These are phyloP conservation scores for Draba incana DNA, from an alignment of 345 rosid genomes.

Conservation along the genomic window DNA sequence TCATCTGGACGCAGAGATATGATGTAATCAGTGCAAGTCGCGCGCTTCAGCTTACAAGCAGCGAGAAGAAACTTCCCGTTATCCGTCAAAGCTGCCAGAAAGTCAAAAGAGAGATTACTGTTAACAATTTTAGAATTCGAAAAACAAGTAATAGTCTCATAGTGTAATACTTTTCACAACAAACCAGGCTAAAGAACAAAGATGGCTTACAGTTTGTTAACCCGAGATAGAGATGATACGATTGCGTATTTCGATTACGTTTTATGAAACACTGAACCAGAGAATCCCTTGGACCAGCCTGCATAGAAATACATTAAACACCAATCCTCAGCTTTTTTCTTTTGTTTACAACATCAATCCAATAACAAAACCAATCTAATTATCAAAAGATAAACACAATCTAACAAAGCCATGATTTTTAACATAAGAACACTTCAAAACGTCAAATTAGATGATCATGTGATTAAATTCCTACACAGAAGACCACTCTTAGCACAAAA, in stretches of 20 bases:
- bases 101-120: too few relatives aligned
- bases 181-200: background rate
- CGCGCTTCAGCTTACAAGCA: slow-evolving; percentile 64
- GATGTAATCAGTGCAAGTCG: slow-evolving; percentile 71
- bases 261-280: slow-evolving; percentile 67
- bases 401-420: background rate
- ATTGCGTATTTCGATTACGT: slow-evolving; percentile 57
- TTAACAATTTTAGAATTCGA: background rate
- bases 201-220: slow-evolving; percentile 58
- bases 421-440: background rate
- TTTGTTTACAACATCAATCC: background rate
- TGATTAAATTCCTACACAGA: too few relatives aligned
- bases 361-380: background rate
- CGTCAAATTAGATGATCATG: too few relatives aligned
- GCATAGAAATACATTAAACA: slow-evolving; percentile 35
- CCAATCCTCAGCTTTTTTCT: background rate
- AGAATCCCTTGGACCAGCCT: slow-evolving; percentile 76
- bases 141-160: background rate
- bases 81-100: slow-evolving; percentile 56
- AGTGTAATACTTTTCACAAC: background rate
- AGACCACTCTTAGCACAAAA: too few relatives aligned
- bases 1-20: slow-evolving; percentile 54
- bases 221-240: slow-evolving; percentile 66
- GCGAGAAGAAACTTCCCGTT: slow-evolving; percentile 76
- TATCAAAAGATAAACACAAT: too few relatives aligned